Evolutionary conservation across 345 rosid genomes (phyloP), one percentile per base, ranked within the genome.

Genomic region (Populus alba): DNA sequence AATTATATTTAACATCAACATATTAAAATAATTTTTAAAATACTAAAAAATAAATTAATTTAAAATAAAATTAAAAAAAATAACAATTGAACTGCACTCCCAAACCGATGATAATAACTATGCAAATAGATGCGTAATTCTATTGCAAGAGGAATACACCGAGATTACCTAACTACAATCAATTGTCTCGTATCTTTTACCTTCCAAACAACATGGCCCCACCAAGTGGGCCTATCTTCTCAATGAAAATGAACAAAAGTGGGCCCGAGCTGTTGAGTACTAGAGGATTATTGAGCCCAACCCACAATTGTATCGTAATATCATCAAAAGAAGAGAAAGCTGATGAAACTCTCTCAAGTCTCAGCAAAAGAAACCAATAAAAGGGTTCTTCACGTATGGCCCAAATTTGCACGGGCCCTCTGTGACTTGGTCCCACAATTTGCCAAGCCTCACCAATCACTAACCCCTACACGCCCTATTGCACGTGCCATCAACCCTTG

Each of bases 321-420:
- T 23, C 25, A 71, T 71, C 7, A 39, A 73, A 61, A 73, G 68
- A 73, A 61, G 76, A 73, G 68, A 73, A 73, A 73, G 49, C n/a
- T 29, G 53, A 71, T 49, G 61, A 71, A 17, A 45, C 20, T 35
- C 35, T 37, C 49, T 20, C 31, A 4, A 39, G 47, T 38, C 13
- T 4, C 16, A 39, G 47, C 15, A 0, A 39, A 39, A 38, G 22
- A 38, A 68, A 20, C 1, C 25, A 57, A 18, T 4, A 53, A 22
- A n/a, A 38, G 49, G 20, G 8, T 4, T 20, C 47, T 74, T 74
- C 59, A 63, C 77, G 70, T 74, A 33, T 45, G 70, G 35, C 63
- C 68, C 55, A 13, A 61, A 41, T 31, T 38, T 20, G 47, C 71
- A 75, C 71, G 62, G 71, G 62, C 59, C 43, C 31, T 59, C 71